phyloP scores from a whole-genome alignment of 768 basidiomycete genomes.

The Tricholoma bakamatsutake region DNA sequence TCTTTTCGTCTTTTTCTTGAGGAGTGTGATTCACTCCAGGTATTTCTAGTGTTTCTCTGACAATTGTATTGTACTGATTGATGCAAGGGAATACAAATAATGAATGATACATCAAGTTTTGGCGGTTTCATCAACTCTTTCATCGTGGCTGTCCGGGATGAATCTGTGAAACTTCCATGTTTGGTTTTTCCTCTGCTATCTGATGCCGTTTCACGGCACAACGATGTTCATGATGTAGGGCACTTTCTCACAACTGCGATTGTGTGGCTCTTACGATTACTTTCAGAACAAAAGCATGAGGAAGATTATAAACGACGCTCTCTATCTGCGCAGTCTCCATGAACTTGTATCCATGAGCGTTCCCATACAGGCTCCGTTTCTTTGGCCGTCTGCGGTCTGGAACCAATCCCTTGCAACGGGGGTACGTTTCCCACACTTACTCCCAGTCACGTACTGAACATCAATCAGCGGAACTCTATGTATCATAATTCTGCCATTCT shows the following conservation, averaged over 20 bases:
- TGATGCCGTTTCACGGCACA: constrained; percentile 24
- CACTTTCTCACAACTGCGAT: constrained; percentile 4
- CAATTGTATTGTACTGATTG: not conserved
- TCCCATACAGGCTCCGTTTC: constrained; percentile 40
- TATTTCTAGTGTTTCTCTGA: constrained; percentile 18
- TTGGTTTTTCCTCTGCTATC: constrained; percentile 57
- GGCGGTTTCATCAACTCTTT: constrained; percentile 61
- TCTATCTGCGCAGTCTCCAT: constrained; percentile 45
- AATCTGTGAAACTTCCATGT: constrained; percentile 56
- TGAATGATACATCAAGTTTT: constrained; percentile 55
- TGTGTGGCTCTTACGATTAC: constrained; percentile 7
- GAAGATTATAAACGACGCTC: constrained; percentile 55
- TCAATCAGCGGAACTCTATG: constrained; percentile 22
- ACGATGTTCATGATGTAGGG: constrained; percentile 41
- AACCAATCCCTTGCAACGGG: constrained; percentile 16
- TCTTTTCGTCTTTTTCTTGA: constrained; percentile 63
- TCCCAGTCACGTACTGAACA: not conserved
- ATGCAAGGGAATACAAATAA: constrained; percentile 62
- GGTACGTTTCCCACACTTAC: constrained; percentile 14
- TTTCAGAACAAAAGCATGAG: constrained; percentile 30
- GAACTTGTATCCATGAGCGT: constrained; percentile 45
- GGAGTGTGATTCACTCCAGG: constrained; percentile 73
- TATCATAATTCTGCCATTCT: constrained; percentile 56
- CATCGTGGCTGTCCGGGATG: constrained; percentile 58
- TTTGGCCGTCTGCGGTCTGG: constrained; percentile 35